Conservation (phyloP, 2,329 filamentous ascomycete genomes). For the Massarina eburnea region DNA sequence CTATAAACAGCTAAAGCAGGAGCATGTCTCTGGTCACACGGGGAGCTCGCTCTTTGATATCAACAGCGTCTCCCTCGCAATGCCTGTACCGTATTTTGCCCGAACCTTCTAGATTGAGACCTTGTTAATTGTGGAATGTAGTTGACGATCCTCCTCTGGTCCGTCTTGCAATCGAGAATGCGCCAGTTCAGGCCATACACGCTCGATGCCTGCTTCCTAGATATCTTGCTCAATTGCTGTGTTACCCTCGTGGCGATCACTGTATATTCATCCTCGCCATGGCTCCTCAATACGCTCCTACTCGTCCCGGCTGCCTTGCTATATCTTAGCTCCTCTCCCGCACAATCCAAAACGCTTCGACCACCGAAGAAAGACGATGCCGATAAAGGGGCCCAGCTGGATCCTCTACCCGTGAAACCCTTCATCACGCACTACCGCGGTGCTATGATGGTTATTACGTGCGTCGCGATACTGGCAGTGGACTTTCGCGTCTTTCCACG, state of each 20-base stretch:
- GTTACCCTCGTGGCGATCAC: slow-evolving; percentile 84
- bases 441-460: slow-evolving; percentile 87
- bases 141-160: slow-evolving; percentile 85
- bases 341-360: slow-evolving; percentile 14
- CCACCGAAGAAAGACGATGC: slow-evolving; percentile 23
- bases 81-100: slow-evolving; percentile 63
- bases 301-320: slow-evolving; percentile 69
- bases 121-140: slow-evolving; percentile 44
- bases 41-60: slow-evolving; percentile 85
- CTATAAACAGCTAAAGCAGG: slow-evolving; percentile 93
- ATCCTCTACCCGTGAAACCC: slow-evolving; percentile 75
- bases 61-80: slow-evolving; percentile 80
- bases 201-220: slow-evolving; percentile 67
- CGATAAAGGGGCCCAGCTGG: slow-evolving; percentile 32
- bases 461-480: slow-evolving; percentile 90
- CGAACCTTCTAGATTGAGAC: slow-evolving; percentile 14
- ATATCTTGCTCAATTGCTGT: slow-evolving; percentile 85
- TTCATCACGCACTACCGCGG: slow-evolving; percentile 92
- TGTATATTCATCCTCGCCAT: slow-evolving; percentile 73
- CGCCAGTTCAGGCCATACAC: slow-evolving; percentile 81
- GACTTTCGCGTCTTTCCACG: slow-evolving; percentile 93
- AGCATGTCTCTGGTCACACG: slow-evolving; percentile 88
- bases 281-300: slow-evolving; percentile 74
- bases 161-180: slow-evolving; percentile 79
- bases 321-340: slow-evolving; percentile 47